Conservation (phyloP, 2,329 filamentous ascomycete species). For the Clonostachys rosea region DNA sequence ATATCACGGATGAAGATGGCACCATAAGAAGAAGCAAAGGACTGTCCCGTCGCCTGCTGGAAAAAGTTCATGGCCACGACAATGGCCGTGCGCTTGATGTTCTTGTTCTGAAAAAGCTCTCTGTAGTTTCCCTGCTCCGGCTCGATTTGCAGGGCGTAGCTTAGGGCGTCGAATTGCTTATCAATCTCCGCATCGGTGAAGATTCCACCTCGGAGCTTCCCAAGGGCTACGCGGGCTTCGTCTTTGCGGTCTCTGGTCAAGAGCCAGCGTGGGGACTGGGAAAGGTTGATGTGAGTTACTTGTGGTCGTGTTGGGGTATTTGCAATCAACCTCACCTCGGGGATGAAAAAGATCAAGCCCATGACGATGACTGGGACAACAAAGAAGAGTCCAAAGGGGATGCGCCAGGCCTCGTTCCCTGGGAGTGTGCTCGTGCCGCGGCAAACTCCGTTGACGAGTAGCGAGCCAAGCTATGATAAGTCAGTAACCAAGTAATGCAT, state of each 20-base stretch:
- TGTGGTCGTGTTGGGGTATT: too few species aligned
- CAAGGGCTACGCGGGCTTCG: constrained; percentile 14
- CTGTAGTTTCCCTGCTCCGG: constrained; percentile 9
- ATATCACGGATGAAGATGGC: constrained; percentile 17
- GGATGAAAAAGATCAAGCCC: constrained; percentile 17
- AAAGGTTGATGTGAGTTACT: constrained; percentile 7
- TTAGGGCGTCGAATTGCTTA: constrained; percentile 6
- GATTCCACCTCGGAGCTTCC: constrained; percentile 10
- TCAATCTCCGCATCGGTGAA: constrained; percentile 14
- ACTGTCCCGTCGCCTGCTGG: constrained; percentile 16
- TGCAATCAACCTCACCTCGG: constrained; percentile 11
- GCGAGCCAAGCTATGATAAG: constrained; percentile 7
- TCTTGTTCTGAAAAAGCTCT: constrained; percentile 7
- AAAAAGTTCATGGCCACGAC: constrained; percentile 18
- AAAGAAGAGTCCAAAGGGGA: constrained; percentile 25
- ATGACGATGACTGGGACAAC: constrained; percentile 20
- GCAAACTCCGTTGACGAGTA: constrained; percentile 12
- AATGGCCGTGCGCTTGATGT: constrained; percentile 13
- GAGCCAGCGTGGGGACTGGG: constrained; percentile 19
- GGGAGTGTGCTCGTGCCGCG: constrained; percentile 17
- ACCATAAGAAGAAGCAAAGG: constrained; percentile 17
- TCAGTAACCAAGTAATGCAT: not conserved
- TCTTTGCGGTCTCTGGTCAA: constrained; percentile 14
- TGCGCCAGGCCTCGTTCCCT: constrained; percentile 20
- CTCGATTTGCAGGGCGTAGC: constrained; percentile 11